These are phyloP conservation scores for Paecilomyces niveus DNA, from an alignment of 2,329 filamentous ascomycete genomes.

Conservation along the genomic window DNA sequence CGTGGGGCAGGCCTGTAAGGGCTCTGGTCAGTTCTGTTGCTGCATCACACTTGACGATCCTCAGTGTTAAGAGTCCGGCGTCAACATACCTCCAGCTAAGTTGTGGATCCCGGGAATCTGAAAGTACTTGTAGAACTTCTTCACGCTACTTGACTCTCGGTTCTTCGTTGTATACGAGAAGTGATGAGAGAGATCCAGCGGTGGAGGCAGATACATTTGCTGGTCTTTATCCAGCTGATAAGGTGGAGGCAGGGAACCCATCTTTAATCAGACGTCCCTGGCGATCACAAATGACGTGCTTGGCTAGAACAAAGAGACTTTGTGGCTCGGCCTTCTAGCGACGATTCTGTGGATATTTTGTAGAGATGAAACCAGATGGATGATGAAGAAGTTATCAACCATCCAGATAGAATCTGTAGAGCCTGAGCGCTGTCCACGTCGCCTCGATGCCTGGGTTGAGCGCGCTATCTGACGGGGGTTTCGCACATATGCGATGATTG, in stretches of 20 bases:
- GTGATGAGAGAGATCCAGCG: conserved; percentile 72
- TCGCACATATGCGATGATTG: neutral
- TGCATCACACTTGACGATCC: neutral
- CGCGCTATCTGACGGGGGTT: neutral
- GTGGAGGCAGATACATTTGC: conserved; percentile 25
- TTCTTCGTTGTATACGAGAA: conserved; percentile 63
- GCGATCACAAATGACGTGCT: neutral
- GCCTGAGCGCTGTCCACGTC: neutral
- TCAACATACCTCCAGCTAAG: conserved; percentile 48
- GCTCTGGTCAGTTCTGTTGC: conserved; percentile 3
- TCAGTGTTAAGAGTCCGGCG: neutral
- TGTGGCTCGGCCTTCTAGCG: neutral
- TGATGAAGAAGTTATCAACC: neutral
- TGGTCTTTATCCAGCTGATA: neutral
- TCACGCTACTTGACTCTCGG: conserved; percentile 60
- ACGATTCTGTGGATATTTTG: neutral
- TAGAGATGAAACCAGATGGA: neutral
- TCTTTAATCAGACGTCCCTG: neutral
- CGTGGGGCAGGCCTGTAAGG: conserved; percentile 64
- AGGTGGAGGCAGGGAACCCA: neutral
- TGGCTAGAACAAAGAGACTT: neutral
- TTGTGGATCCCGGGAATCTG: conserved; percentile 55
- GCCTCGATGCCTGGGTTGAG: neutral
- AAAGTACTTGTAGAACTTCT: conserved; percentile 83
- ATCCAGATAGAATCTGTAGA: neutral